Evolutionary conservation across 768 basidiomycete species (phyloP), one percentile per base, ranked within the genome.

Genomic region (Neoboletus magnificus): DNA sequence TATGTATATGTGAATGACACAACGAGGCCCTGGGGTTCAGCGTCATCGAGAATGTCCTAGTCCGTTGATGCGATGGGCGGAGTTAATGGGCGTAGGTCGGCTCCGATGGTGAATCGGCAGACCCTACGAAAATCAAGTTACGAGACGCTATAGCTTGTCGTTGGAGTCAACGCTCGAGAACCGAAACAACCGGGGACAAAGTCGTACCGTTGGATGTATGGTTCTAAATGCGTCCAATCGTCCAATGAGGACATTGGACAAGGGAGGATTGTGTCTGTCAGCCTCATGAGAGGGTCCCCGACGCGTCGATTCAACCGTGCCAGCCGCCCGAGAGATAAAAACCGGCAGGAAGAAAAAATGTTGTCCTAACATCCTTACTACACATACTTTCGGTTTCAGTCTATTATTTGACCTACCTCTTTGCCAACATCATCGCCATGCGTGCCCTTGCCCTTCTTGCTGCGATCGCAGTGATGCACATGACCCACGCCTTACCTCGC

Each of bases 241-340:
- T 16, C 15, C 33, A 16, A 35, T 4, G 32, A 36, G 39, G 35
- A 42, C 10, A 22, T 40, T 32, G 20, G 25, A 41, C 32, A 11
- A n/a, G 22, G 20, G 1, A 37, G 23, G 13, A n/a, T 41, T 9
- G 32, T 5, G 18, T 8, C 15, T 44, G 65, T 60, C 63, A 68
- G 63, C 66, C 65, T 48, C 60, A 32, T 12, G 30, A 42, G 43
- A 32, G 39, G 22, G 10, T n/a, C 48, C n/a, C n/a, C 8, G 23
- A 37, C 35, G 16, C 23, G 22, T 54, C 43, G 30, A 29, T 25
- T 33, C 22, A 30, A 39, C 48, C 2, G 22, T 50, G 65, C 63
- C 66, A 67, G 66, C 66, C 66, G 52, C 66, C 55, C 54, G 40
- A 44, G 48, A 49, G 30, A 50, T 63, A 68, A 59, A 69, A 61